Evolutionary conservation across 2,329 filamentous ascomycete genomes (phyloP).

Genomic region (Neonectria punicea): DNA sequence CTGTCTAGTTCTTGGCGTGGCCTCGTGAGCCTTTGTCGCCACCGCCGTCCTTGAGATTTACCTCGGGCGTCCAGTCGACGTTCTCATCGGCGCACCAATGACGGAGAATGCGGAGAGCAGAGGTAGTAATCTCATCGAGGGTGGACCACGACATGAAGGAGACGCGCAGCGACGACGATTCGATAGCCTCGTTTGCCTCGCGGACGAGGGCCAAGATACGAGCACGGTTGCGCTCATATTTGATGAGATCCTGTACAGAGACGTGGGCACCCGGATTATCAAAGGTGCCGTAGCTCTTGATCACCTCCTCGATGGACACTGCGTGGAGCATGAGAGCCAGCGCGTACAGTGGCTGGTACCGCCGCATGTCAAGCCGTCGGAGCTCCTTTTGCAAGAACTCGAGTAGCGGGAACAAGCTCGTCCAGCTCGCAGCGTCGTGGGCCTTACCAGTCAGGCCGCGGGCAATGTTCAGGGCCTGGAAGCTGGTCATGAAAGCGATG

Average conservation of each 20-base stretch:
- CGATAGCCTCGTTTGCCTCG: constrained; percentile 47
- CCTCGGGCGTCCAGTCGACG: constrained; percentile 58
- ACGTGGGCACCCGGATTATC: constrained; percentile 30
- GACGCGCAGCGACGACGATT: constrained; percentile 44
- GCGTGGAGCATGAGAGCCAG: constrained; percentile 58
- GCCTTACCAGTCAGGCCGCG: constrained; percentile 56
- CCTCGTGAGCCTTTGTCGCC: neutral
- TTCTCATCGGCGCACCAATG: constrained; percentile 57
- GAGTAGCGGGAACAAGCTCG: constrained; percentile 58
- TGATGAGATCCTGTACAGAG: constrained; percentile 35
- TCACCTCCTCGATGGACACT: constrained; percentile 57
- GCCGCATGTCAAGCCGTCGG: constrained; percentile 45
- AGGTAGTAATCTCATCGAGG: constrained; percentile 56
- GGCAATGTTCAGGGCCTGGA: constrained; percentile 59
- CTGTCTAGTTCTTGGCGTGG: constrained; percentile 3
- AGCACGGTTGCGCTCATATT: constrained; percentile 42
- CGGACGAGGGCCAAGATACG: constrained; percentile 44
- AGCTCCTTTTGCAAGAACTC: constrained; percentile 53
- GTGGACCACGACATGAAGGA: constrained; percentile 54
- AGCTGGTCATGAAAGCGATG: constrained; percentile 64
- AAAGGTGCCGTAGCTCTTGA: constrained; percentile 48
- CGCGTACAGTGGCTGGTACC: constrained; percentile 54
- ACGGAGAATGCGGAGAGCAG: constrained; percentile 53
- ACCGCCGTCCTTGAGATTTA: constrained; percentile 42
- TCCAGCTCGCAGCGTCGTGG: constrained; percentile 55